Conservation (phyloP, 208 protist species). For the Trypanosoma rangeli region DNA sequence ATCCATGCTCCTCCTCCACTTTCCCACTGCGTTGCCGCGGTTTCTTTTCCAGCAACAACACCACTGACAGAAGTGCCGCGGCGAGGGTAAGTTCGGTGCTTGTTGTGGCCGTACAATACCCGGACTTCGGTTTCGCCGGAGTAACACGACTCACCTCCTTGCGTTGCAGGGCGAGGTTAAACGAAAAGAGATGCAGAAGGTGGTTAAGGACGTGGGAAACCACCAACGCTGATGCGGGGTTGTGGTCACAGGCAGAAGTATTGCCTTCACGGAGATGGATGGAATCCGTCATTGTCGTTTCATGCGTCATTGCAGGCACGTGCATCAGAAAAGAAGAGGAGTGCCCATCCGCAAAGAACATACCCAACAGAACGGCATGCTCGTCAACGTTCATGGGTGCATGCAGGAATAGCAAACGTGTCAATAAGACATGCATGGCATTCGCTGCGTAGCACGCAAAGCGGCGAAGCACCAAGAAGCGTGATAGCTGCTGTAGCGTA, state of each 20-base stretch:
- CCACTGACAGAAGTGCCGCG: slow-evolving; percentile 2
- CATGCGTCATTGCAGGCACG: background rate
- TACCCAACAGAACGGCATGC: background rate
- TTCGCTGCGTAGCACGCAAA: slow-evolving; percentile 14
- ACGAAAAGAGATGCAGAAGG: slow-evolving; percentile 8
- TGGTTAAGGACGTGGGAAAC: slow-evolving; percentile 1
- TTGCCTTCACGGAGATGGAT: background rate
- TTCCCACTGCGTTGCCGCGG: background rate
- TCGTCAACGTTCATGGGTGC: background rate
- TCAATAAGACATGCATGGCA: slow-evolving; percentile 19
- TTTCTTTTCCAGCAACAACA: slow-evolving; percentile 4
- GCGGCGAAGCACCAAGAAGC: slow-evolving; percentile 12
- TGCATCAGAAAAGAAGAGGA: background rate
- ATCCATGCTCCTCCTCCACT: background rate
- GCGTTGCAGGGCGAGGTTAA: slow-evolving; percentile 4
- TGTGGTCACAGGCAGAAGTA: background rate
- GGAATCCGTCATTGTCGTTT: background rate
- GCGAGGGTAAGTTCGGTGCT: background rate
- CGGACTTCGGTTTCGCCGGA: background rate
- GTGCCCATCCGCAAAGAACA: slow-evolving; percentile 8
- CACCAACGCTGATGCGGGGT: background rate
- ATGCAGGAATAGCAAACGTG: background rate
- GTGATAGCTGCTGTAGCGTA: slow-evolving; percentile 11
- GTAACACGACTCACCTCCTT: background rate
- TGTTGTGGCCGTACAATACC: background rate